These are phyloP conservation scores for Cordyceps pruinosa DNA, from an alignment of 2,329 filamentous ascomycete genomes.

Conservation along the genomic window DNA sequence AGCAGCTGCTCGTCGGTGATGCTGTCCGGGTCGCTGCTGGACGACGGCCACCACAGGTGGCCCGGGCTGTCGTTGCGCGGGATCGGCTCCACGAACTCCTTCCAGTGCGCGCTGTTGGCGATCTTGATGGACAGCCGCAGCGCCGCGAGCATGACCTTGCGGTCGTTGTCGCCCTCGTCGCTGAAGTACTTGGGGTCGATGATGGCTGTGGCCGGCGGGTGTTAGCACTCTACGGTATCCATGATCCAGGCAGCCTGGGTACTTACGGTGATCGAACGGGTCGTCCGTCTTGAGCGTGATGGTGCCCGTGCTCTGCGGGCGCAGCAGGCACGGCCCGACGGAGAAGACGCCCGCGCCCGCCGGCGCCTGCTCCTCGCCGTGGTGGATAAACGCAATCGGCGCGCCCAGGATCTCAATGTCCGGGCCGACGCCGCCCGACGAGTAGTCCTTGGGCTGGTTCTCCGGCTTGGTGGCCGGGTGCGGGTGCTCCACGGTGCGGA, in stretches of 20 bases:
- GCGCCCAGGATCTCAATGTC: constrained; percentile 16
- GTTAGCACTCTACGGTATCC: too few species aligned
- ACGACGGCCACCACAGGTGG: constrained; percentile 19
- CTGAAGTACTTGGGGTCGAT: constrained; percentile 18
- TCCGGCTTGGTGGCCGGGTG: not conserved
- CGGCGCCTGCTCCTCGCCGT: constrained; percentile 15
- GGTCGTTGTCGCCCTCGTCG: constrained; percentile 17
- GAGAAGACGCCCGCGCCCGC: constrained; percentile 10
- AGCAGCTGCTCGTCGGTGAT: constrained; percentile 18
- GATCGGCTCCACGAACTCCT: constrained; percentile 15
- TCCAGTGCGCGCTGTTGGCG: constrained; percentile 12
- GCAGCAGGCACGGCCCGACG: constrained; percentile 12
- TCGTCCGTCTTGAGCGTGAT: constrained; percentile 15
- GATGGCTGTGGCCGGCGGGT: constrained; percentile 8
- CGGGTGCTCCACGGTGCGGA: constrained; percentile 14
- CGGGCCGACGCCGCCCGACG: constrained; percentile 14
- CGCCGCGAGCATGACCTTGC: constrained; percentile 16
- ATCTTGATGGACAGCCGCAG: constrained; percentile 16
- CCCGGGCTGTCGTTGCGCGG: constrained; percentile 12
- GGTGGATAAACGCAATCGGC: constrained; percentile 16
- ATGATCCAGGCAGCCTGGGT: too few species aligned
- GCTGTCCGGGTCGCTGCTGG: constrained; percentile 14
- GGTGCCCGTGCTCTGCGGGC: constrained; percentile 16
- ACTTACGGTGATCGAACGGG: constrained; percentile 18
- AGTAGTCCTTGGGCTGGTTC: constrained; percentile 14